Conservation (phyloP, 495 filamentous ascomycete species). For the Chaetomium fimeti region DNA sequence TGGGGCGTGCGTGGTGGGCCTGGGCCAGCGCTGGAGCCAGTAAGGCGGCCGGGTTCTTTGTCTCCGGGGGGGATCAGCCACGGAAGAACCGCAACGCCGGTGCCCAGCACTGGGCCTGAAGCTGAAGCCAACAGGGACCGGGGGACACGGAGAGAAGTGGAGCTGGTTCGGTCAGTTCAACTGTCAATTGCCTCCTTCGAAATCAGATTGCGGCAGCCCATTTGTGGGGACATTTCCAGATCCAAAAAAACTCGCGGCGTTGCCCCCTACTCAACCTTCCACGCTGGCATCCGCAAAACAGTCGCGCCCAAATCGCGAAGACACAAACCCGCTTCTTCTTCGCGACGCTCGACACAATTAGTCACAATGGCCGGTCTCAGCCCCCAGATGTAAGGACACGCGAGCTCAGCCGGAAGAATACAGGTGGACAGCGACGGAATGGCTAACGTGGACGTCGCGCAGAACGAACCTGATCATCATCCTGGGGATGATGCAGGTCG, state of each 20-base stretch:
- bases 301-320: neutral
- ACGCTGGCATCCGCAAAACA: neutral
- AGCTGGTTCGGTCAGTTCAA: neutral
- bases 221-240: slow-evolving; percentile 15
- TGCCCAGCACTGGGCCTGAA: neutral
- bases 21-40: neutral
- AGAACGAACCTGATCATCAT: slow-evolving; percentile 94
- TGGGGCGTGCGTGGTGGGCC: neutral
- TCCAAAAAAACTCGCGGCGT: slow-evolving; percentile 12
- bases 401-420: slow-evolving; percentile 2
- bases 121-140: too few species aligned
- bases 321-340: neutral
- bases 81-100: slow-evolving; percentile 12
- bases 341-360: neutral
- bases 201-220: slow-evolving; percentile 9
- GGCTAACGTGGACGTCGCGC: slow-evolving; percentile 19
- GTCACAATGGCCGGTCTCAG: slow-evolving; percentile 50
- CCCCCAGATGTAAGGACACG: slow-evolving; percentile 50
- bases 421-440: slow-evolving; percentile 19
- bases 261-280: slow-evolving; percentile 11
- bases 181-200: neutral
- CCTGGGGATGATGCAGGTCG: slow-evolving; percentile 94
- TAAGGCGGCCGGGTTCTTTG: neutral
- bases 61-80: too few species aligned
- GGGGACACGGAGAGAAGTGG: too few species aligned